These are phyloP conservation scores for Cystofilobasidium bisporidii DNA, from an alignment of 768 basidiomycete genomes.

Conservation along the genomic window DNA sequence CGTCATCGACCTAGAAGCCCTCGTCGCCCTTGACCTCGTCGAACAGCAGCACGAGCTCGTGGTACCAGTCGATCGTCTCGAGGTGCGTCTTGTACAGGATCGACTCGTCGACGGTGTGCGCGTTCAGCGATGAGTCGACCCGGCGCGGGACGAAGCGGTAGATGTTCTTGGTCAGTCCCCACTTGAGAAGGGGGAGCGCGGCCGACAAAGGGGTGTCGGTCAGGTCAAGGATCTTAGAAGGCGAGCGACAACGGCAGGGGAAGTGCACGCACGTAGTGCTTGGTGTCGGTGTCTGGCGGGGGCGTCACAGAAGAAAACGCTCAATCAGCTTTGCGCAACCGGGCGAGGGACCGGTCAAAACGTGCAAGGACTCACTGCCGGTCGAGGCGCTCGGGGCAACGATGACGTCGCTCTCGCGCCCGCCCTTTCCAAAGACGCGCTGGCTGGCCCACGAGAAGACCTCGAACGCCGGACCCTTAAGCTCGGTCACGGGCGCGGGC, in stretches of 20 bases:
- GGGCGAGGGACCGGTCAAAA: too few species aligned
- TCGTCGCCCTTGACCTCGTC: slow-evolving; percentile 25
- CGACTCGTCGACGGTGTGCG: slow-evolving; percentile 19
- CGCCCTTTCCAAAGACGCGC: slow-evolving; percentile 19
- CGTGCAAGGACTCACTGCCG: slow-evolving; percentile 12
- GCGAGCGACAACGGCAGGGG: neutral
- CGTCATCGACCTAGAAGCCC: slow-evolving; percentile 7
- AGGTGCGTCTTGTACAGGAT: slow-evolving; percentile 22
- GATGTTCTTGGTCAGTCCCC: slow-evolving; percentile 18
- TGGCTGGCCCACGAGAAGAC: slow-evolving; percentile 22
- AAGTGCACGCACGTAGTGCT: slow-evolving; percentile 11
- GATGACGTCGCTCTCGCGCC: slow-evolving; percentile 11
- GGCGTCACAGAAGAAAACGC: too few species aligned
- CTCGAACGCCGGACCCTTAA: slow-evolving; percentile 21
- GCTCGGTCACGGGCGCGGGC: slow-evolving; percentile 8
- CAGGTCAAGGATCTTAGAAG: neutral
- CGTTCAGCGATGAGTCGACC: neutral
- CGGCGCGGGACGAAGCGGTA: slow-evolving; percentile 24
- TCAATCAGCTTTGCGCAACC: too few species aligned
- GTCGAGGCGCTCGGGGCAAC: slow-evolving; percentile 15
- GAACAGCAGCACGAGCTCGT: slow-evolving; percentile 15
- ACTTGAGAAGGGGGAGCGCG: neutral
- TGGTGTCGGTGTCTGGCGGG: slow-evolving; percentile 20
- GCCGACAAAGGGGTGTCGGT: neutral
- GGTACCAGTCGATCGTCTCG: slow-evolving; percentile 24